Evolutionary conservation across 2,329 filamentous ascomycete genomes (phyloP).

Genomic region (Diplocarpon rosae): DNA sequence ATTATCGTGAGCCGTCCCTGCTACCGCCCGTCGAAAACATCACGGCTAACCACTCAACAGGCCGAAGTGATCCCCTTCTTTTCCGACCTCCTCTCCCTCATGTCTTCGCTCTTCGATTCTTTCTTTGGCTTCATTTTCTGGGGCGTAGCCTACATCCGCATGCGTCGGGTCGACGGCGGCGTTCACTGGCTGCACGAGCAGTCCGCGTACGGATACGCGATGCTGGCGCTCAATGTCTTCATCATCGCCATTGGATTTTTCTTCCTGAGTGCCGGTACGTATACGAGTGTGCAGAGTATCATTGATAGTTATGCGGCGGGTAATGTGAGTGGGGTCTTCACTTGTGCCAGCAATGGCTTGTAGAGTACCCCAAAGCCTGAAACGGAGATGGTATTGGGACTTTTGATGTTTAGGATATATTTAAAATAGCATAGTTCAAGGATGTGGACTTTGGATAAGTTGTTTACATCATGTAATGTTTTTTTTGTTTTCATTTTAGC

Average conservation of each 20-base stretch:
- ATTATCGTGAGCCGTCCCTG: slow-evolving; percentile 47
- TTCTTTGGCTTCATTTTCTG: slow-evolving; percentile 96
- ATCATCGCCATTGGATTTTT: slow-evolving; percentile 69
- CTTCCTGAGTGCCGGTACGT: slow-evolving; percentile 74
- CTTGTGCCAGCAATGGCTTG: slow-evolving; percentile 58
- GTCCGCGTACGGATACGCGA: slow-evolving; percentile 33
- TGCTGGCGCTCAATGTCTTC: slow-evolving; percentile 56
- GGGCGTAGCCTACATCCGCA: slow-evolving; percentile 69
- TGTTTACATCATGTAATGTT: no score
- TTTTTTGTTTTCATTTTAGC: no score
- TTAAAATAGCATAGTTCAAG: no score
- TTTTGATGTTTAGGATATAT: neutral
- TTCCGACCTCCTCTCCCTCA: slow-evolving; percentile 56
- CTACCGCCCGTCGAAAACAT: neutral
- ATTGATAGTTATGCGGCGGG: slow-evolving; percentile 58
- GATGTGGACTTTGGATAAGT: no score
- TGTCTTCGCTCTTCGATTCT: slow-evolving; percentile 85
- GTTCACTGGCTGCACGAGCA: slow-evolving; percentile 29
- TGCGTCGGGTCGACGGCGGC: slow-evolving; percentile 55
- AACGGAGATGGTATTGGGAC: neutral
- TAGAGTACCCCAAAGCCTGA: slow-evolving; percentile 22
- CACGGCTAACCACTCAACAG: neutral
- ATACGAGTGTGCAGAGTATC: slow-evolving; percentile 64
- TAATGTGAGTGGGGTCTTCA: slow-evolving; percentile 61
- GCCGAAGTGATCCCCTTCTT: slow-evolving; percentile 93